Percentiles rank a stretch among this genome's conserved stretches.
Evolutionary conservation across 495 filamentous ascomycete species (phyloP).

Genomic region (Talaromyces wortmannii): DNA sequence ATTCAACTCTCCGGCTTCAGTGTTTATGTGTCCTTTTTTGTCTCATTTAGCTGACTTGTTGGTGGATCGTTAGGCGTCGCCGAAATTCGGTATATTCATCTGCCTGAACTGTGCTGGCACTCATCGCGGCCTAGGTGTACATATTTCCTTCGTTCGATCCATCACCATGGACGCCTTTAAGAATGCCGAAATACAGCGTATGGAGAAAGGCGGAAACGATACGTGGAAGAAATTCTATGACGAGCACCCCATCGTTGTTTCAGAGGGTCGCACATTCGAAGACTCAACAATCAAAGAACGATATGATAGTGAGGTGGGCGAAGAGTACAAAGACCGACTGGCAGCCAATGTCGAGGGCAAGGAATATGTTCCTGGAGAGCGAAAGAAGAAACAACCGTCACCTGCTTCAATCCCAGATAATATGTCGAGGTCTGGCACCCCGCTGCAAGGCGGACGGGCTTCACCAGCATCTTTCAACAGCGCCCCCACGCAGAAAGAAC

Average conservation of each 20-base stretch:
- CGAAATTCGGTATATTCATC: conserved; percentile 85
- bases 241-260: conserved; percentile 55
- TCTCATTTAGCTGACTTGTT: neutral
- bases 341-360: conserved; percentile 76
- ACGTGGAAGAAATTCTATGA: conserved; percentile 83
- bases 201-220: conserved; percentile 81
- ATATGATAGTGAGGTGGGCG: conserved; percentile 79
- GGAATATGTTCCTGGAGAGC: conserved; percentile 67
- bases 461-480: conserved; percentile 13
- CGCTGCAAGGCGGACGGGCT: conserved; percentile 5
- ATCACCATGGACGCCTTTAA: conserved; percentile 99
- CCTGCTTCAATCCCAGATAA: neutral
- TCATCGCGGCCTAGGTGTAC: conserved; percentile 89
- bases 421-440: conserved; percentile 4
- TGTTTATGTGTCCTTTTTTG: neutral
- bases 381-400: conserved; percentile 22
- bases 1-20: conserved; percentile 1
- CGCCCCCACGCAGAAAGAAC: conserved; percentile 41
- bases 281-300: conserved; percentile 70
- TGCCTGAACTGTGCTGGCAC: conserved; percentile 93
- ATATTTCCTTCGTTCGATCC: conserved; percentile 94
- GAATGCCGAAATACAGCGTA: conserved; percentile 72
- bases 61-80: conserved; percentile 43
- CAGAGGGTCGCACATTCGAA: conserved; percentile 58
- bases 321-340: conserved; percentile 93